Base-by-base conservation (phyloP, 495 filamentous ascomycete species). In the Penicillium coffeae region DNA sequence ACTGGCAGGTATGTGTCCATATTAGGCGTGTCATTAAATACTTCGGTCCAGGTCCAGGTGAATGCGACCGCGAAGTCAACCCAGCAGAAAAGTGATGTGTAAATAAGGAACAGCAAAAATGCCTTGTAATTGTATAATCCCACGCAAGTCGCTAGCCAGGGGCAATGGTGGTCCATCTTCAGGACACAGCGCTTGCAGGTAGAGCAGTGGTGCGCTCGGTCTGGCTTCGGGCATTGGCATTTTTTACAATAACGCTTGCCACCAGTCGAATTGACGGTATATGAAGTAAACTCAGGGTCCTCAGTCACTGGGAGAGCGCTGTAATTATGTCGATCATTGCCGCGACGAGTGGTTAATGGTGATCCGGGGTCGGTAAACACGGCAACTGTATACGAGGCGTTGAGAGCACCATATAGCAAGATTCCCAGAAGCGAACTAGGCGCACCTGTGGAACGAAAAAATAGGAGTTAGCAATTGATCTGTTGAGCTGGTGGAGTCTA, bases 141-240 rank as follows among this genome's bases (percentile, higher is more conserved):
- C 38, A 98, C 86, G 62, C 93, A 98, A 2, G 89, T 96, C 15
- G 94, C 93, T 39, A 97, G 77, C 93, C 93, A 98, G 5, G 93
- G 93, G 59, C 93, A 98, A 71, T 98, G 93, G 66, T 98, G 93
- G 65, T 98, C 93, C 93, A 98, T 98, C 70, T 97, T 97, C 61
- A 97, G 74, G 9, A 98, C 92, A 64, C 93, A 98, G 51, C 85
- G 83, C 47, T 84, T 81, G 68, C 93, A 98, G 12, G 89, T 88
- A 10, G 87, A 92, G 76, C 93, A 98, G 74, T 98, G 93, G 63
- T 98, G 93, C 27, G 94, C 82, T 21, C 93, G 91, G 69, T 97
- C 94, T 35, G 93, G 93, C 71, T 98, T 98, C 42, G 83, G 81
- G 22, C 82, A 83, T 68, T 92, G 85, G 68, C 93, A 98, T 71